These are phyloP conservation scores for Backusella circina DNA, from an alignment of 192 early-diverging fungal species.

Conservation along the genomic window DNA sequence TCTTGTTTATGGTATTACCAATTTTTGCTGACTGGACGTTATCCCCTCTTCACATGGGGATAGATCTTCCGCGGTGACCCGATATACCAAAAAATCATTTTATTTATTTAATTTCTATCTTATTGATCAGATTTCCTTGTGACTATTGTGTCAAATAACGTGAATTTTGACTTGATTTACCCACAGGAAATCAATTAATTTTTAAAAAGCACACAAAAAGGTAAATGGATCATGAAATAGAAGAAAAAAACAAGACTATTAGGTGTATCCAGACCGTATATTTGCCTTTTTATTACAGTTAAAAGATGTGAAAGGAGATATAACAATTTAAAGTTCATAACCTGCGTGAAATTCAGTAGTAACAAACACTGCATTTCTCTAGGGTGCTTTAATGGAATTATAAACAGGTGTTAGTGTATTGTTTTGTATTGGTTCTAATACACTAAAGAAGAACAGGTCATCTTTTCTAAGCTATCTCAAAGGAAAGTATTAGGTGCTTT, in stretches of 20 bases:
- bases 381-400: not conserved
- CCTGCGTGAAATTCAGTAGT: not conserved
- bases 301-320: not conserved
- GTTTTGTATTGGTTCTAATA: not conserved
- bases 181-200: not conserved
- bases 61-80: slow-evolving; percentile 4
- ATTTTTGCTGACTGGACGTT: not conserved
- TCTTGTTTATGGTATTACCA: not conserved
- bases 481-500: not conserved
- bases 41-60: slow-evolving; percentile 2
- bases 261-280: not conserved
- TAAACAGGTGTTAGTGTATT: not conserved
- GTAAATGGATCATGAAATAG: not conserved
- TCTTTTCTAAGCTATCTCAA: not conserved
- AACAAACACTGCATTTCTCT: not conserved
- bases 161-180: not conserved
- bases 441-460: not conserved
- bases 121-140: not conserved
- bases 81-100: not conserved
- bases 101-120: not conserved
- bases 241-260: too few species aligned
- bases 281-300: not conserved
- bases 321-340: not conserved
- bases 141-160: not conserved
- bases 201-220: not conserved